phyloP scores from a whole-genome alignment of 2,329 filamentous ascomycete genomes.

The Tricladium varicosporioides region DNA sequence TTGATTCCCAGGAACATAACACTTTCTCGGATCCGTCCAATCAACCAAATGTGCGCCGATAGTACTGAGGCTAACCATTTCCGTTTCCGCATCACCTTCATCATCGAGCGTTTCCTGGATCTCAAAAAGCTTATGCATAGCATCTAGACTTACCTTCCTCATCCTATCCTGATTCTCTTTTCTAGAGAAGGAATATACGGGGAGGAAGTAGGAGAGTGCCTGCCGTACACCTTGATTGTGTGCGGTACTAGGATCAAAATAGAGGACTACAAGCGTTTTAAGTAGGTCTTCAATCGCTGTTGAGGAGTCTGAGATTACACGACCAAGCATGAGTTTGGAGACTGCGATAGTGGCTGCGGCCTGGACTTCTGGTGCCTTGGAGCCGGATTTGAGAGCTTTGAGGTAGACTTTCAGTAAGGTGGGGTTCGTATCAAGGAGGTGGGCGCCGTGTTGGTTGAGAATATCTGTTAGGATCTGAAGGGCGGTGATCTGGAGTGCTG shows the following conservation, averaged over 20 bases:
- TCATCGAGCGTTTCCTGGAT: slow-evolving; percentile 70
- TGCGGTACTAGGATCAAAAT: slow-evolving; percentile 82
- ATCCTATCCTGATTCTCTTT: slow-evolving; percentile 81
- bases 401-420: slow-evolving; percentile 82
- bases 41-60: slow-evolving; percentile 84
- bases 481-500: slow-evolving; percentile 83
- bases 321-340: slow-evolving; percentile 81
- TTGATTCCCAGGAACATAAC: slow-evolving; percentile 48
- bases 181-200: slow-evolving; percentile 87
- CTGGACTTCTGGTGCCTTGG: slow-evolving; percentile 71
- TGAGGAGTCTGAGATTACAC: slow-evolving; percentile 64
- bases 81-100: slow-evolving; percentile 71
- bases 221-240: slow-evolving; percentile 82
- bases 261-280: slow-evolving; percentile 78
- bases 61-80: slow-evolving; percentile 75
- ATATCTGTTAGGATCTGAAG: slow-evolving; percentile 93
- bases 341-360: slow-evolving; percentile 77
- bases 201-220: slow-evolving; percentile 88
- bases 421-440: slow-evolving; percentile 67
- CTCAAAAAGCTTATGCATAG: slow-evolving; percentile 72
- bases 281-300: slow-evolving; percentile 72
- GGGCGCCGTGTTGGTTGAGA: slow-evolving; percentile 79
- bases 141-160: slow-evolving; percentile 69
- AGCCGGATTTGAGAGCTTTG: slow-evolving; percentile 72
- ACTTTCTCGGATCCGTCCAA: slow-evolving; percentile 93